Evolutionary conservation across 441 rosid species (phyloP), one percentile per base, ranked within the genome.

Genomic region (Viola pubescens): DNA sequence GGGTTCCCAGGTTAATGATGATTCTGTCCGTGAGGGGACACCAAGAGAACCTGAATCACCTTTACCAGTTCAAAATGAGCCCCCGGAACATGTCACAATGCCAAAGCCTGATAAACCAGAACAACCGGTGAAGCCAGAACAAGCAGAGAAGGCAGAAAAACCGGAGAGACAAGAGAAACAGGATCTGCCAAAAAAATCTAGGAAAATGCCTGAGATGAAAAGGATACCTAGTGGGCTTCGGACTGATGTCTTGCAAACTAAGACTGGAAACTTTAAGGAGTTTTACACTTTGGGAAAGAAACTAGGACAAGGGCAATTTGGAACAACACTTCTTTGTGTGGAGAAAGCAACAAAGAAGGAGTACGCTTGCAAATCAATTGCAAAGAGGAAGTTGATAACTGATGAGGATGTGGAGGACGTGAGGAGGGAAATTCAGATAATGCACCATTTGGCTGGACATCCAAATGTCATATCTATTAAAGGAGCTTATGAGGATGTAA

Each of bases 271-370:
- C 59, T 82, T 91, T 39, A 91, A 83, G 76, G 96, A 88, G 62
- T 81, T 83, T 12, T 91, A 71, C 59, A 78, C 63, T 45, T 14
- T 86, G 68, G 98, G 98, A 61, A 88, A 75, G 85, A 91, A 88
- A 80, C 81, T 91, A 38, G 98, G 98, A 56, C 98, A 91, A 72
- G 98, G 98, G 37, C 98, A 91, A 50, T 91, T 91, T 4, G 98
- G 98, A 37, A 91, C 87, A 0, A 88, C 96, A 4, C 88, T 83
- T 67, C 77, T 88, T 13, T 88, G 96, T 38, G 56, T 77, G 46
- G 96, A 82, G 69, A 91, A 88, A 70, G 77, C 65, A 2, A 85
- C 90, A 0, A 79, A 83, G 7, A 81, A 76, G 40, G 77, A 84
- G 58, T 91, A 68, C 49, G 98, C 98, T 0, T 91, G 96, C 81